These are phyloP conservation scores for Penicillium paneum DNA, from an alignment of 2,329 filamentous ascomycete species.

Conservation along the genomic window DNA sequence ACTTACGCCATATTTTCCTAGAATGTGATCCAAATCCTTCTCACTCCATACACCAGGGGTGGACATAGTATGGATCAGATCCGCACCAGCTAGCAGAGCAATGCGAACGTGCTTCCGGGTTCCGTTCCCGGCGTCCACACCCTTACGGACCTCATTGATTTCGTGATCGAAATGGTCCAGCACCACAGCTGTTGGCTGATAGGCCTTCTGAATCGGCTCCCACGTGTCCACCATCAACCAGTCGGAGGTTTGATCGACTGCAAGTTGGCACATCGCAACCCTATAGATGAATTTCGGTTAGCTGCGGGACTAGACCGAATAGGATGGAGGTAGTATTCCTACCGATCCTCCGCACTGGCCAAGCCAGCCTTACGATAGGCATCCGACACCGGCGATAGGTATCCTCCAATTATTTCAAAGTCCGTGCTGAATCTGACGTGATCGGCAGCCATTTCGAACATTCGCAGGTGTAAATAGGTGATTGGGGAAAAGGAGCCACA, in stretches of 20 bases:
- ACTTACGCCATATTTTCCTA: slow-evolving; percentile 68
- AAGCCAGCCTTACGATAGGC: slow-evolving; percentile 78
- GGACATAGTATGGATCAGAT: slow-evolving; percentile 71
- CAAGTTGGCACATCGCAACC: slow-evolving; percentile 82
- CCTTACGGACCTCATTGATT: slow-evolving; percentile 74
- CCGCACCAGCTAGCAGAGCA: slow-evolving; percentile 75
- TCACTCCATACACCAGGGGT: slow-evolving; percentile 73
- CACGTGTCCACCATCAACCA: slow-evolving; percentile 87
- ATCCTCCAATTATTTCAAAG: slow-evolving; percentile 84
- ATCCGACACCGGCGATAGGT: slow-evolving; percentile 73
- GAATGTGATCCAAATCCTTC: slow-evolving; percentile 81
- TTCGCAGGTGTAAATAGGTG: slow-evolving; percentile 62
- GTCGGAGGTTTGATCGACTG: slow-evolving; percentile 66
- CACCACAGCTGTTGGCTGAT: slow-evolving; percentile 83
- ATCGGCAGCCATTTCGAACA: slow-evolving; percentile 85
- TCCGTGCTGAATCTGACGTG: slow-evolving; percentile 71
- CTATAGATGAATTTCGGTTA: slow-evolving; percentile 33
- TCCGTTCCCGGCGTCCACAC: slow-evolving; percentile 67
- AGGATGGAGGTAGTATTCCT: slow-evolving; percentile 14
- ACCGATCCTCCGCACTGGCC: slow-evolving; percentile 68
- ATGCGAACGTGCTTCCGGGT: slow-evolving; percentile 66
- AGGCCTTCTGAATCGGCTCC: slow-evolving; percentile 81
- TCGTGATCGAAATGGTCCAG: slow-evolving; percentile 89
- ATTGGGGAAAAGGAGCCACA: slow-evolving; percentile 64
- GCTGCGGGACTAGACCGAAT: background rate